Percentiles rank a stretch among this genome's conserved stretches.
phyloP scores from a whole-genome alignment of 2,329 filamentous ascomycete genomes.

The Diaporthe eres region DNA sequence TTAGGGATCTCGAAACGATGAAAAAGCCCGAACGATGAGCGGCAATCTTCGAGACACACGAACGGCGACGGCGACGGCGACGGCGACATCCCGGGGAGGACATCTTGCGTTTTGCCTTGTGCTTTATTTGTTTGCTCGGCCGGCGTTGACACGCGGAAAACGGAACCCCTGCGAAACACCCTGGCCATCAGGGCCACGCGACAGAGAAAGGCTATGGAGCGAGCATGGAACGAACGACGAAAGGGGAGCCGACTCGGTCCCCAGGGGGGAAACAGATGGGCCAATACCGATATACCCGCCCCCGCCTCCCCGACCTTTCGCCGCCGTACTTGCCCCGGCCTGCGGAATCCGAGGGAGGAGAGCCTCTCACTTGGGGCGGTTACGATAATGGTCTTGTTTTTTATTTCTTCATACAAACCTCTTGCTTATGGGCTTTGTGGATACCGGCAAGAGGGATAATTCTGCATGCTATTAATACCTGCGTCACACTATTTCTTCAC shows the following conservation, averaged over 20 bases:
- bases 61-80: constrained; percentile 37
- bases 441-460: constrained; percentile 42
- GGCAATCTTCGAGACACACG: constrained; percentile 39
- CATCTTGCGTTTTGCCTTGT: constrained; percentile 40
- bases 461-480: constrained; percentile 43
- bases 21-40: constrained; percentile 31
- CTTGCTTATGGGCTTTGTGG: constrained; percentile 40
- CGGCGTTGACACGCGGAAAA: constrained; percentile 42
- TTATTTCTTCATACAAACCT: constrained; percentile 45
- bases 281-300: constrained; percentile 28
- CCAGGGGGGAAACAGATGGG: constrained; percentile 26
- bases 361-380: constrained; percentile 35
- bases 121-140: constrained; percentile 40
- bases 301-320: constrained; percentile 31
- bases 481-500: constrained; percentile 41
- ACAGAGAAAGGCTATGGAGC: constrained; percentile 32
- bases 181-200: constrained; percentile 27
- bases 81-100: constrained; percentile 37
- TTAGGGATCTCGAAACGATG: constrained; percentile 37
- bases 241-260: constrained; percentile 8
- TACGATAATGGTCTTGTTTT: constrained; percentile 47
- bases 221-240: constrained; percentile 32
- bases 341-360: constrained; percentile 22
- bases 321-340: constrained; percentile 28
- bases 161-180: constrained; percentile 36